A percentile compares a stretch with the other conserved stretches of the same genome.
Evolutionary conservation across 2,329 filamentous ascomycete genomes (phyloP).

Genomic region (Exophiala aquamarina): DNA sequence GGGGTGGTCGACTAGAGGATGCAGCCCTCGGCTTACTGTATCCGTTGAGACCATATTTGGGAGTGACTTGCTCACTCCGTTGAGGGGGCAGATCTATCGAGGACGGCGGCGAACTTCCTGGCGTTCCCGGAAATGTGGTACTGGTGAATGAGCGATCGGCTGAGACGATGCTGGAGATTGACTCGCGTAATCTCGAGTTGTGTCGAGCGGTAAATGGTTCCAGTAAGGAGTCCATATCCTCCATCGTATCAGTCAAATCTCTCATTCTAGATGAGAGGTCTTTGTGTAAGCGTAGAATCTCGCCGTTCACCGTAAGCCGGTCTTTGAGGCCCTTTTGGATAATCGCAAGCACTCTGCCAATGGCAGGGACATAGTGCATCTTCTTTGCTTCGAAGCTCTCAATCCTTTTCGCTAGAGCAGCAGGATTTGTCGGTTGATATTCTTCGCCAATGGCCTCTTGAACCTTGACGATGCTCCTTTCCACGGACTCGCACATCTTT

Average conservation of each 20-base stretch:
- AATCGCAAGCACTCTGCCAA: slow-evolving; percentile 85
- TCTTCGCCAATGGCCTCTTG: slow-evolving; percentile 75
- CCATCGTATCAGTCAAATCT: slow-evolving; percentile 72
- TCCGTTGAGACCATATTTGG: slow-evolving; percentile 33
- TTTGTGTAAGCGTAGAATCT: slow-evolving; percentile 80
- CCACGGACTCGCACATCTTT: slow-evolving; percentile 95
- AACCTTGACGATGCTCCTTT: slow-evolving; percentile 80
- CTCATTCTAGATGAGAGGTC: slow-evolving; percentile 85
- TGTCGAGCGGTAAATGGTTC: slow-evolving; percentile 66
- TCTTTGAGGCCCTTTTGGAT: slow-evolving; percentile 96
- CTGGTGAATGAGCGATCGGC: slow-evolving; percentile 69
- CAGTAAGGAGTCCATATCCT: slow-evolving; percentile 70
- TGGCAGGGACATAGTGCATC: slow-evolving; percentile 87
- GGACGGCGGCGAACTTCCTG: slow-evolving; percentile 69
- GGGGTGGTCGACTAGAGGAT: slow-evolving; percentile 38
- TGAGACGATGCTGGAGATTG: slow-evolving; percentile 87
- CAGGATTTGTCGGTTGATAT: slow-evolving; percentile 69
- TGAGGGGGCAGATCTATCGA: slow-evolving; percentile 59
- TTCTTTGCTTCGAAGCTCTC: slow-evolving; percentile 96
- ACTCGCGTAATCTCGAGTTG: slow-evolving; percentile 80
- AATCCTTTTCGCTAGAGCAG: slow-evolving; percentile 74
- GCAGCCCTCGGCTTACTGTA: slow-evolving; percentile 34
- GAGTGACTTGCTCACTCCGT: slow-evolving; percentile 52
- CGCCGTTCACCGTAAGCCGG: slow-evolving; percentile 92
- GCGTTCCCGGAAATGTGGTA: slow-evolving; percentile 69